Percentiles rank a stretch among this genome's conserved stretches.
Conservation (phyloP, 2,329 filamentous ascomycete species). For the Fusarium miscanthi region DNA sequence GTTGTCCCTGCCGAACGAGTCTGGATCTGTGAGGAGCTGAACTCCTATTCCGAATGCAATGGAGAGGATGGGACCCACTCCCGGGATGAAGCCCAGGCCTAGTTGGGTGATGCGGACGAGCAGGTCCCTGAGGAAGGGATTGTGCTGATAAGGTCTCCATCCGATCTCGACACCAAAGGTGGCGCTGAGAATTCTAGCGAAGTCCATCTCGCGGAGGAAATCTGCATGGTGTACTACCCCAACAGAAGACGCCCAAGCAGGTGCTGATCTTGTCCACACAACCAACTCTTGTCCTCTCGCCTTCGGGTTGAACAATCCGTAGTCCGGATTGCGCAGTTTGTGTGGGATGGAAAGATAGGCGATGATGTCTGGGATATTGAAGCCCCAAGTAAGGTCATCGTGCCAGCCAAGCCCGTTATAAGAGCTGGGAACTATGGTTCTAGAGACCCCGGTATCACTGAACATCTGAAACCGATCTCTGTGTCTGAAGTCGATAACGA, state of each 20-base stretch:
- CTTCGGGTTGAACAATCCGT: neutral
- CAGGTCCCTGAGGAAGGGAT: neutral
- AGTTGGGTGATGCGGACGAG: neutral
- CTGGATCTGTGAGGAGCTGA: neutral
- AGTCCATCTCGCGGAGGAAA: constrained; percentile 19
- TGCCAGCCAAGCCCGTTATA: neutral
- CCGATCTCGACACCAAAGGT: constrained; percentile 13
- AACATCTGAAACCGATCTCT: accelerated
- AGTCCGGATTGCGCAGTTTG: constrained; percentile 7
- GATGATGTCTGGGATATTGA: neutral
- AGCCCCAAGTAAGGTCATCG: neutral
- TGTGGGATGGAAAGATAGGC: constrained; percentile 7
- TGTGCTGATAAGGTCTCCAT: constrained; percentile 8
- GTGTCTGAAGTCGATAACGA: constrained; percentile 16
- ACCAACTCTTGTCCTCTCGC: neutral
- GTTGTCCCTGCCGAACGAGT: neutral
- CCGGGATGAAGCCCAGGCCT: constrained; percentile 1
- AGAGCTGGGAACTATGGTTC: accelerated
- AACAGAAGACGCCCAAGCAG: neutral
- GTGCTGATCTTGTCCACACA: neutral
- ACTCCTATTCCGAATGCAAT: constrained; percentile 13
- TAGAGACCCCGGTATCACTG: accelerated
- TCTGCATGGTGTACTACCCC: accelerated
- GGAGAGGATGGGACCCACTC: neutral
- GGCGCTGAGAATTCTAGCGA: constrained; percentile 3